Evolutionary conservation across 2,329 filamentous ascomycete species (phyloP).

Genomic region (Penicillium sp.): DNA sequence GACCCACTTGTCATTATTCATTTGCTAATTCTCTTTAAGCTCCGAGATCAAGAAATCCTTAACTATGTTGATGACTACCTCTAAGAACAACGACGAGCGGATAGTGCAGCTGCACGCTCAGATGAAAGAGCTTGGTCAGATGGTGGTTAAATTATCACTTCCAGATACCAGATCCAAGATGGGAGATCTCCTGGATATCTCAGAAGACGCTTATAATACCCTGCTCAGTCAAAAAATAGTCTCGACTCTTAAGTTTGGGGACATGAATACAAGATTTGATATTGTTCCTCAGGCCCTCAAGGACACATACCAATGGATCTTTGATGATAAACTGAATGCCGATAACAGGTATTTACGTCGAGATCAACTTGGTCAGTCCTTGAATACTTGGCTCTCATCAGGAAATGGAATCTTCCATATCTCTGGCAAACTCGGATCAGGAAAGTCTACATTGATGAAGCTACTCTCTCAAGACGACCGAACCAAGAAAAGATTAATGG

Average conservation of each 20-base stretch:
- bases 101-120: not conserved
- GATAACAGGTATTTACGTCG: not conserved
- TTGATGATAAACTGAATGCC: not conserved
- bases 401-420: constrained; percentile 13
- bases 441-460: constrained; percentile 23
- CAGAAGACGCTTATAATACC: not conserved
- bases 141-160: not conserved
- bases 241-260: not conserved
- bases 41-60: not conserved
- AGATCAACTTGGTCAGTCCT: not conserved
- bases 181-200: not conserved
- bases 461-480: constrained; percentile 16
- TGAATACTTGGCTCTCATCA: not conserved
- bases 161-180: not conserved
- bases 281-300: not conserved
- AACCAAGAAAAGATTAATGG: not conserved
- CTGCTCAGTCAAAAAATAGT: not conserved
- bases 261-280: not conserved
- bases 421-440: constrained; percentile 24
- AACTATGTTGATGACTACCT: not conserved
- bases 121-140: not conserved
- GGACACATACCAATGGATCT: not conserved
- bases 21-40: not conserved
- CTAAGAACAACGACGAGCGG: not conserved
- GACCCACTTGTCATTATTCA: not conserved